Evolutionary conservation across 495 filamentous ascomycete genomes (phyloP).

Genomic region (Aspergillus sclerotioniger): DNA sequence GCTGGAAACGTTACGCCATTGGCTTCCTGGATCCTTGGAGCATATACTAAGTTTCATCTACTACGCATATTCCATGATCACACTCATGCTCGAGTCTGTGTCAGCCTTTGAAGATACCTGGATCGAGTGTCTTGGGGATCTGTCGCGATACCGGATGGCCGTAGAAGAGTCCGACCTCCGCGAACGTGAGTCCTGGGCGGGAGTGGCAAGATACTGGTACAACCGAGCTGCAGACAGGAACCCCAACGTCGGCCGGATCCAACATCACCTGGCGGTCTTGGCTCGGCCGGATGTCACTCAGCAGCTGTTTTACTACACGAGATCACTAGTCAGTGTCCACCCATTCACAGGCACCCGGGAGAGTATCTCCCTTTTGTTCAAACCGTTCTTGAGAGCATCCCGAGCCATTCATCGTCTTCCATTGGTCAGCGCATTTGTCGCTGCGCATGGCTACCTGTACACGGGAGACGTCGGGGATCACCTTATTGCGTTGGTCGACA

Average conservation of each 20-base stretch:
- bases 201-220: slow-evolving; percentile 78
- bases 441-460: slow-evolving; percentile 66
- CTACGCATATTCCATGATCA: slow-evolving; percentile 78
- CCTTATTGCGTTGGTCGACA: slow-evolving; percentile 44
- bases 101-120: slow-evolving; percentile 77
- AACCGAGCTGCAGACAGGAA: slow-evolving; percentile 69
- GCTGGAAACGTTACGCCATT: slow-evolving; percentile 67
- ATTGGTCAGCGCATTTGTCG: slow-evolving; percentile 55
- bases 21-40: slow-evolving; percentile 67
- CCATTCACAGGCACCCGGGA: slow-evolving; percentile 64
- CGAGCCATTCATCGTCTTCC: slow-evolving; percentile 27
- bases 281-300: slow-evolving; percentile 70
- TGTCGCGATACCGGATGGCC: slow-evolving; percentile 73
- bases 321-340: slow-evolving; percentile 43
- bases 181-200: slow-evolving; percentile 77
- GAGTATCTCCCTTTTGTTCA: slow-evolving; percentile 69
- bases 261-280: slow-evolving; percentile 83
- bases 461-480: slow-evolving; percentile 45
- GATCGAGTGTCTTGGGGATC: slow-evolving; percentile 86
- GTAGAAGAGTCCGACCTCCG: slow-evolving; percentile 69
- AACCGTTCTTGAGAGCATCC: slow-evolving; percentile 54
- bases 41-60: slow-evolving; percentile 83
- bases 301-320: slow-evolving; percentile 73
- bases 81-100: slow-evolving; percentile 72
- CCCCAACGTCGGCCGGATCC: slow-evolving; percentile 69